phyloP scores from a whole-genome alignment of 352 stramenopile species.

The Halophytophthora polymorphica region DNA sequence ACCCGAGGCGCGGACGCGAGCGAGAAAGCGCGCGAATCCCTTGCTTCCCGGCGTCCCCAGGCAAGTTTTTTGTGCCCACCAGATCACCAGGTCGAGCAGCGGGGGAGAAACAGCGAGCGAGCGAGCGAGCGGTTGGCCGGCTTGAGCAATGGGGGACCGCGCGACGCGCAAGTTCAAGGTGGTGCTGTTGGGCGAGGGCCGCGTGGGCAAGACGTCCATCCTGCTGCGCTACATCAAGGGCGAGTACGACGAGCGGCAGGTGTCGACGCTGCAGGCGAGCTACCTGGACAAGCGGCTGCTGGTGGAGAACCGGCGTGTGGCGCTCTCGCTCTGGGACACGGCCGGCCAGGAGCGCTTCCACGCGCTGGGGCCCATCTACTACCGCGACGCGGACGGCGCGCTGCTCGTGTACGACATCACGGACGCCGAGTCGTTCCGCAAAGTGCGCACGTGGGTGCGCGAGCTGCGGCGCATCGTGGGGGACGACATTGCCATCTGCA shows the following conservation, averaged over 20 bases:
- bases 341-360: slow-evolving; percentile 88
- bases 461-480: slow-evolving; percentile 90
- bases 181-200: slow-evolving; percentile 85
- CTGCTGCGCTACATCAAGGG: slow-evolving; percentile 92
- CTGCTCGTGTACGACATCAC: slow-evolving; percentile 93
- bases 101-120: background rate
- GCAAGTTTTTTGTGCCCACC: too few relatives aligned
- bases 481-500: slow-evolving; percentile 89
- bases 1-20: too few relatives aligned
- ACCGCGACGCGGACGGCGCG: slow-evolving; percentile 85
- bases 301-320: slow-evolving; percentile 77
- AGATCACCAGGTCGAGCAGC: too few relatives aligned
- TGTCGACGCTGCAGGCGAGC: slow-evolving; percentile 91
- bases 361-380: slow-evolving; percentile 87
- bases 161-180: slow-evolving; percentile 84
- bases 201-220: slow-evolving; percentile 95
- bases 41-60: too few relatives aligned
- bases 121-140: background rate
- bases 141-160: slow-evolving; percentile 45
- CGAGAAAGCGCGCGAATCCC: too few relatives aligned
- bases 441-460: slow-evolving; percentile 92
- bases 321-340: slow-evolving; percentile 87
- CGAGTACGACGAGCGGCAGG: slow-evolving; percentile 90
- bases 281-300: slow-evolving; percentile 92
- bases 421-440: slow-evolving; percentile 88